Percentiles rank a stretch among this genome's conserved stretches.
Evolutionary conservation across 768 basidiomycete genomes (phyloP).

Genomic region (Agaricus blazei): DNA sequence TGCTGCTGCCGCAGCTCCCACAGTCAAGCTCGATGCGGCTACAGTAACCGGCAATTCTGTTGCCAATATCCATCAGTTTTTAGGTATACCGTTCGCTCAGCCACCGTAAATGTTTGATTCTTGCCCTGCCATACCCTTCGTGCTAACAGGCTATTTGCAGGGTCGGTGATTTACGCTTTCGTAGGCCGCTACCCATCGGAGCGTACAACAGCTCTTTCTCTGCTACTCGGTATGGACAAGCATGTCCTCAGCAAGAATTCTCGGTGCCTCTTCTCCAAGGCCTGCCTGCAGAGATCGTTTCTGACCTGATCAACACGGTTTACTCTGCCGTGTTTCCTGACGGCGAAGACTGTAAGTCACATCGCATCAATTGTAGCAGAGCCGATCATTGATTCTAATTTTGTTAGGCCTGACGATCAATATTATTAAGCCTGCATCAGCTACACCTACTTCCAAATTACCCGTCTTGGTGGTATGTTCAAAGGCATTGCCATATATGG

Average conservation of each 20-base stretch:
- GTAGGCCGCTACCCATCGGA: slow-evolving; percentile 32
- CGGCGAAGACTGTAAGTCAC: slow-evolving; percentile 41
- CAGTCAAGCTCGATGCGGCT: no score
- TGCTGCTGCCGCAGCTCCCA: no score
- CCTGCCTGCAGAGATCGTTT: slow-evolving; percentile 27
- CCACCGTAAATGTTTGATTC: slow-evolving; percentile 38
- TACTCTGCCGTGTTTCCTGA: slow-evolving; percentile 24
- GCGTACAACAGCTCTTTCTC: slow-evolving; percentile 29
- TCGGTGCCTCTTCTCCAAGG: slow-evolving; percentile 28
- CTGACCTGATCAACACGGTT: slow-evolving; percentile 27
- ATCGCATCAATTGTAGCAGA: not conserved
- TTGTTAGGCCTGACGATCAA: slow-evolving; percentile 46
- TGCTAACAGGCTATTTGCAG: slow-evolving; percentile 14
- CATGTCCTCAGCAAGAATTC: slow-evolving; percentile 43
- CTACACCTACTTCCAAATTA: slow-evolving; percentile 35
- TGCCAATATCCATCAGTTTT: no score
- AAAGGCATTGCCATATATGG: not conserved
- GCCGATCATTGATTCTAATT: not conserved
- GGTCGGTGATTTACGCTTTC: slow-evolving; percentile 33
- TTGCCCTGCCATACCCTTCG: not conserved
- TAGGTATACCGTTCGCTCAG: slow-evolving; percentile 48
- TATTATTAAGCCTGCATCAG: slow-evolving; percentile 38
- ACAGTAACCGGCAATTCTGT: no score
- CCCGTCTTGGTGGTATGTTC: slow-evolving; percentile 49
- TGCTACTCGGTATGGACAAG: slow-evolving; percentile 35